Evolutionary conservation across 805 yeast species (phyloP), one percentile per base, ranked within the genome.

Genomic region (Nakazawaea holstii): DNA sequence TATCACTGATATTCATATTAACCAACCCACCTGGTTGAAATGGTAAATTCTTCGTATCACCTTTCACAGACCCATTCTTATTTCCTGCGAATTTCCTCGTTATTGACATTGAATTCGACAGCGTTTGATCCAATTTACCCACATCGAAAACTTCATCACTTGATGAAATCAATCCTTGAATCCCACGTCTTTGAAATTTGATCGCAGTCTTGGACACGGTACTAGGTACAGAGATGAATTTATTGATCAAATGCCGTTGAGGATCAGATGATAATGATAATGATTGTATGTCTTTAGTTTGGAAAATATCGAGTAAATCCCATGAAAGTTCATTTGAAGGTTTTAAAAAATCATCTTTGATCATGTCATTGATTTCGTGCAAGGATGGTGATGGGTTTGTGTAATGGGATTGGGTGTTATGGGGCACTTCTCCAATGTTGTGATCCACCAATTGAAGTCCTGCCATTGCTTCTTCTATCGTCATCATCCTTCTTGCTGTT

Each of bases 1-100:
- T 65, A 44, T 70, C 75, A 8, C 59, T 57, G 20, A 61, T 57
- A 31, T 27, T 52, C 43, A 59, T 54, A 6, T 56, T 57, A 2
- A 48, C 44, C 36, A 73, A 61, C 2, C 98, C 97, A 54, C 99
- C 98, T 0, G 99, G 99, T 49, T 84, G 82, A 60, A 94, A 94
- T 0, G 99, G 99, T 57, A 92, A 66, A 56, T 77, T 86, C 15
- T 80, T 76, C 0, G 95, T 73, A 3, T 80, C 72, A 0, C 98
- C 98, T 41, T 73, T 69, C 2, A 88, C 66, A 15, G 20, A 8
- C 1, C 82, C 69, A 36, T 80, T 84, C n/a, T 69, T 69, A 53
- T 78, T 79, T 6, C 84, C 72, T 13, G 82, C 79, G 52, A 80
- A 76, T 45, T 81, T 76, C 52, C 99, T 73, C 29, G 77, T 80